These are phyloP conservation scores for Pythium pectinolyticum DNA, from an alignment of 352 stramenopile species.

Conservation along the genomic window DNA sequence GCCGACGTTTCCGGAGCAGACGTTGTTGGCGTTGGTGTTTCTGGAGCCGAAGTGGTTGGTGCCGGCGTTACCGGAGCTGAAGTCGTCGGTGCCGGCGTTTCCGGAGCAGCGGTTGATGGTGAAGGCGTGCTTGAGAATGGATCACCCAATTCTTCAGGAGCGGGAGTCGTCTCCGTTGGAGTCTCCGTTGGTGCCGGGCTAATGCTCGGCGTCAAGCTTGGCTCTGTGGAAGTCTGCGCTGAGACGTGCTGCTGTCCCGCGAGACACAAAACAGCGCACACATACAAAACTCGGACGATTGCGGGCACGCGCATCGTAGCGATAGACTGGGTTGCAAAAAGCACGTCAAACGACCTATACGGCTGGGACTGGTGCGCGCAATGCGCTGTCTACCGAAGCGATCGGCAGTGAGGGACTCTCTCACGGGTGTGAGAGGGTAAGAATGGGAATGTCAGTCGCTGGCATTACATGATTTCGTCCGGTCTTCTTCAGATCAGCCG, in stretches of 20 bases:
- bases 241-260: neutral
- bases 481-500: too few relatives aligned
- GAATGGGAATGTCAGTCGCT: conserved; percentile 13
- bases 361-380: too few relatives aligned
- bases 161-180: neutral
- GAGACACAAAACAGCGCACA: conserved; percentile 4
- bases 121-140: too few relatives aligned
- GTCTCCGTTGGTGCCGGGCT: neutral
- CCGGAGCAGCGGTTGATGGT: too few relatives aligned
- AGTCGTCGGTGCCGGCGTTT: neutral
- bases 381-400: conserved; percentile 4
- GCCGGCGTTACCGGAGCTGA: neutral
- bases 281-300: conserved; percentile 4
- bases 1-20: neutral
- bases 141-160: too few relatives aligned
- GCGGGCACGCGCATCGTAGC: neutral
- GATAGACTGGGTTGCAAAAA: neutral
- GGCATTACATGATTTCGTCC: too few relatives aligned
- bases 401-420: conserved; percentile 8
- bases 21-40: conserved; percentile 4
- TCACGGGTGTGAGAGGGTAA: conserved; percentile 25
- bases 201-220: neutral
- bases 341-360: neutral
- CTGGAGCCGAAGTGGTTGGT: neutral
- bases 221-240: conserved; percentile 12